Conservation (phyloP, 73 alveolate species). For the Paramecium primaurelia region DNA sequence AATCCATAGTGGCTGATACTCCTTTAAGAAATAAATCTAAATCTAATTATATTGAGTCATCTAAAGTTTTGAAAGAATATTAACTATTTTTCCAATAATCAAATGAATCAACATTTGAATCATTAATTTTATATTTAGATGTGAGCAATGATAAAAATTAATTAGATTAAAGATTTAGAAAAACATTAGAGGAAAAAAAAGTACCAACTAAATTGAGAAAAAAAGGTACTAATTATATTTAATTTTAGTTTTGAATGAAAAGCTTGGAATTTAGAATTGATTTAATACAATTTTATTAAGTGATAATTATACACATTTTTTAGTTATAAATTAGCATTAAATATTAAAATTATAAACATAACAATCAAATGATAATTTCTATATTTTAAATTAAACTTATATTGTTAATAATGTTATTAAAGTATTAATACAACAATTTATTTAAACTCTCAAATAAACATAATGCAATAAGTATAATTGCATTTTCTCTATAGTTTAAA, state of each 20-base stretch:
- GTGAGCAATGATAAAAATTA: slow-evolving; percentile 23
- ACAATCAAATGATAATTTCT: background rate
- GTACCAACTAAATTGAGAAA: background rate
- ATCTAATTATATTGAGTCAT: background rate
- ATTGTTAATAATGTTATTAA: background rate
- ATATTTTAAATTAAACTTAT: background rate
- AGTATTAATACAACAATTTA: no score
- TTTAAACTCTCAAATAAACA: no score
- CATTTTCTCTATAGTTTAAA: no score
- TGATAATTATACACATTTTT: background rate
- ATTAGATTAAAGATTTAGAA: slow-evolving; percentile 8
- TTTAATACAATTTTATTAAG: background rate
- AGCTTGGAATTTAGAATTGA: background rate
- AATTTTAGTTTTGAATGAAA: background rate
- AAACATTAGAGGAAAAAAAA: slow-evolving; percentile 17
- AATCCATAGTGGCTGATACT: background rate
- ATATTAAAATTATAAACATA: background rate
- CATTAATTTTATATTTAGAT: background rate
- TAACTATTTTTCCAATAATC: background rate
- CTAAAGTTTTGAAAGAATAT: background rate
- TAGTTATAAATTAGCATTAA: background rate
- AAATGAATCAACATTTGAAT: background rate
- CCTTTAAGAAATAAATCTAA: slow-evolving; percentile 16
- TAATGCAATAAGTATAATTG: no score
- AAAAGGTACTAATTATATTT: background rate